Conservation (phyloP, 2,329 filamentous ascomycete species). For the Colletotrichum simmondsii region DNA sequence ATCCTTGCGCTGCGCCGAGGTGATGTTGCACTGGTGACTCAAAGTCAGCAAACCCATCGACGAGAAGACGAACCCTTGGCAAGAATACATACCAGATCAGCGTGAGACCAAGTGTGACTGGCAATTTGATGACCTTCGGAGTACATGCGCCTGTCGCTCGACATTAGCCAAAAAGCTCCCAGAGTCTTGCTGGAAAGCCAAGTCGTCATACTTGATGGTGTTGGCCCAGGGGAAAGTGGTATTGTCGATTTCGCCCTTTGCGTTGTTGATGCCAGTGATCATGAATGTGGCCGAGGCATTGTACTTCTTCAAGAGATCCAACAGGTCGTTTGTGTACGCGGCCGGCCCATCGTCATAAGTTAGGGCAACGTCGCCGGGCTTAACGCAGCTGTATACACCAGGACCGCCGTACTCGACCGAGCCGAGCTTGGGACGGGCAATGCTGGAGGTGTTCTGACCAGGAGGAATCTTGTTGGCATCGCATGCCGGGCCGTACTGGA, state of each 20-base stretch:
- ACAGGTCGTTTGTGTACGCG: slow-evolving; percentile 51
- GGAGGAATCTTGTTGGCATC: slow-evolving; percentile 60
- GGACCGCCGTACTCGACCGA: slow-evolving; percentile 60
- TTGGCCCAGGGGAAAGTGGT: slow-evolving; percentile 48
- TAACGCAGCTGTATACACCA: slow-evolving; percentile 28
- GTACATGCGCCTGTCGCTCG: slow-evolving; percentile 47
- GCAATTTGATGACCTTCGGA: slow-evolving; percentile 56
- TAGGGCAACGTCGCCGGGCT: slow-evolving; percentile 49
- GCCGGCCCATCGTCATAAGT: slow-evolving; percentile 61
- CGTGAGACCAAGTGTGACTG: slow-evolving; percentile 53
- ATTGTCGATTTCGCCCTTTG: slow-evolving; percentile 58
- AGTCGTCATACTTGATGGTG: slow-evolving; percentile 46
- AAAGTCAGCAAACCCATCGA: slow-evolving; percentile 41
- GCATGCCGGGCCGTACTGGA: slow-evolving; percentile 62
- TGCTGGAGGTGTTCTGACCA: slow-evolving; percentile 60
- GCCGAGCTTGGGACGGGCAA: slow-evolving; percentile 60
- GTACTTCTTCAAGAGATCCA: slow-evolving; percentile 48
- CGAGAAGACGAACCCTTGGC: not conserved
- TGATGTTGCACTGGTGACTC: slow-evolving; percentile 42
- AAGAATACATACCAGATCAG: slow-evolving; percentile 44
- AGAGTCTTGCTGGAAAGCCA: not conserved
- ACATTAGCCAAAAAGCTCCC: not conserved
- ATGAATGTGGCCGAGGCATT: slow-evolving; percentile 53
- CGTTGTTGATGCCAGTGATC: slow-evolving; percentile 53
- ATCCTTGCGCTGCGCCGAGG: slow-evolving; percentile 50